Conservation (phyloP, 768 basidiomycete species). For the Pleurotus salmoneostramineus region DNA sequence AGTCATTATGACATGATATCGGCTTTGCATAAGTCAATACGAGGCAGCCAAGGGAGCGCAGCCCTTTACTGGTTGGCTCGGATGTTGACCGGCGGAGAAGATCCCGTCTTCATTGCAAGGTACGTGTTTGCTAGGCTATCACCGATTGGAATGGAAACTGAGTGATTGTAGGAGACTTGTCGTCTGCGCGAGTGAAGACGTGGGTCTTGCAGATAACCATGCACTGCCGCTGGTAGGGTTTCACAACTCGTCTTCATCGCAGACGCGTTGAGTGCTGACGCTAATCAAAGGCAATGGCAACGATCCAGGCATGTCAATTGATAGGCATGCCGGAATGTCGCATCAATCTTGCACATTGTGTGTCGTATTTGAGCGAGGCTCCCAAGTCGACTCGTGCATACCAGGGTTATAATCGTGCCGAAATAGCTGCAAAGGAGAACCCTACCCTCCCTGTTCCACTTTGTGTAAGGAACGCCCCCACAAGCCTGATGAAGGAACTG, state of each 20-base stretch:
- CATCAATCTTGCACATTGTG: constrained; percentile 73
- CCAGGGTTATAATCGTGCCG: constrained; percentile 70
- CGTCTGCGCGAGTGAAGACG: constrained; percentile 83
- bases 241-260: too few species aligned
- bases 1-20: constrained; percentile 79
- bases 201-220: constrained; percentile 76
- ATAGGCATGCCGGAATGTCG: constrained; percentile 84
- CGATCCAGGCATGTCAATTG: constrained; percentile 60
- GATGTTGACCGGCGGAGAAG: constrained; percentile 79
- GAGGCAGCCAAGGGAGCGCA: constrained; percentile 72
- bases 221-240: constrained; percentile 64
- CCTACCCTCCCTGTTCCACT: constrained; percentile 61
- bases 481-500: constrained; percentile 61
- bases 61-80: constrained; percentile 88
- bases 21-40: constrained; percentile 79
- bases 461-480: constrained; percentile 76
- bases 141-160: not conserved
- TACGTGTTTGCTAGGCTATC: not conserved
- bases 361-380: constrained; percentile 77
- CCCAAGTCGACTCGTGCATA: constrained; percentile 81
- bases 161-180: constrained; percentile 47
- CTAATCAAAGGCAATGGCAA: constrained; percentile 48
- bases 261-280: too few species aligned
- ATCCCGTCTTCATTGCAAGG: constrained; percentile 68
- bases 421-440: constrained; percentile 53